Evolutionary conservation across 768 basidiomycete genomes (phyloP).

Genomic region (Panus rudis): DNA sequence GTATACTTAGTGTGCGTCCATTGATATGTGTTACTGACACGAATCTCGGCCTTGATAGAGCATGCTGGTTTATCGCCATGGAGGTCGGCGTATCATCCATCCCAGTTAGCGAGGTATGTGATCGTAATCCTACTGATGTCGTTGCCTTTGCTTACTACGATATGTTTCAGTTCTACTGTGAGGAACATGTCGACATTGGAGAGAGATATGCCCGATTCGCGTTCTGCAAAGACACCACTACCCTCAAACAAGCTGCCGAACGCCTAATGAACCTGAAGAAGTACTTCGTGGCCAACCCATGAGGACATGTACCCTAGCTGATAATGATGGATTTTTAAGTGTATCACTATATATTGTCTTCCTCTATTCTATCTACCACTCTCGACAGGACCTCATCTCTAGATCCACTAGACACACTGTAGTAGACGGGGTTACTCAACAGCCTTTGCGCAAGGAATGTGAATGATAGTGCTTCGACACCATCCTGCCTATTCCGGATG

Average conservation of each 20-base stretch:
- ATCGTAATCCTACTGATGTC: neutral
- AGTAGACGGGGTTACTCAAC: conserved; percentile 78
- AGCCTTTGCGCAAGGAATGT: conserved; percentile 73
- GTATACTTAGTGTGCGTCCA: conserved; percentile 12
- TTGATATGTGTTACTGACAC: conserved; percentile 2
- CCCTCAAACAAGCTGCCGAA: conserved; percentile 73
- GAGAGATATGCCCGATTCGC: conserved; percentile 86
- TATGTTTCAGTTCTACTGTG: conserved; percentile 75
- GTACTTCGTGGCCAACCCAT: conserved; percentile 35
- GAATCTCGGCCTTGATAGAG: too few species aligned
- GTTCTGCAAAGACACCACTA: conserved; percentile 93
- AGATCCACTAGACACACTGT: conserved; percentile 45
- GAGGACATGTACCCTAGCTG: neutral
- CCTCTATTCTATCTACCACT: conserved; percentile 52
- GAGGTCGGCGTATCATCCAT: conserved; percentile 90
- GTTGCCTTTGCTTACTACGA: conserved; percentile 2
- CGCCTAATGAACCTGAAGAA: conserved; percentile 71
- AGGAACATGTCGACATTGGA: conserved; percentile 78
- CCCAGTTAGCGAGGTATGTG: conserved; percentile 87
- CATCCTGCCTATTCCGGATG: conserved; percentile 52
- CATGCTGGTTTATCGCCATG: conserved; percentile 92
- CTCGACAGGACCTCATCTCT: conserved; percentile 58
- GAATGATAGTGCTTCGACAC: conserved; percentile 72
- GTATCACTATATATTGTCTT: conserved; percentile 4
- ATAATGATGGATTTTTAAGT: neutral